Evolutionary conservation across 2,329 filamentous ascomycete genomes (phyloP), one percentile per base, ranked within the genome.

Genomic region (Colletotrichum incanum): DNA sequence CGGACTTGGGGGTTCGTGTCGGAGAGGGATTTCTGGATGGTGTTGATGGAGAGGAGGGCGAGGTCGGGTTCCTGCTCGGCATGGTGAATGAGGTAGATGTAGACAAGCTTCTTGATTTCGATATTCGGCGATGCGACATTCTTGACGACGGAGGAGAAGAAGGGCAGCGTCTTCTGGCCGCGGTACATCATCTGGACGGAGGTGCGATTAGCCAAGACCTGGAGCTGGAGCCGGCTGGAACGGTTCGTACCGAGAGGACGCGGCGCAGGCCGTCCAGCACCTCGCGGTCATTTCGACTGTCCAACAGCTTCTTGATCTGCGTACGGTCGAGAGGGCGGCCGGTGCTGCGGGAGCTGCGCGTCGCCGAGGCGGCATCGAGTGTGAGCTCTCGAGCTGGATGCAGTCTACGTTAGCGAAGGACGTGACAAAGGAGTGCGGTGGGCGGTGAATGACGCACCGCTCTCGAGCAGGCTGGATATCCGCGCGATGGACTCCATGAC

Each of bases 91-190:
- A 99, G 91, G 84, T 98, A 99, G 80, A 98, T 97, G 86, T 99
- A 99, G 74, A 99, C 96, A 67, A 99, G 91, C 83, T 98, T 98
- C 84, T 98, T 97, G 82, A 98, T 95, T 79, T 97, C 95, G 77
- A 98, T 89, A 78, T 95, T 98, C 18, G 95, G 93, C 47, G 94
- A 98, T 37, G 96, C 96, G 72, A 98, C 94, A 77, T 98, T 99
- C 86, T 99, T 99, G 81, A 99, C 94, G 67, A 99, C 93, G 31
- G 95, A 93, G n/a, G 96, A 97, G 87, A 99, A 99, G 87, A 96
- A 97, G 28, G 94, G 92, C 2, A 97, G 88, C 70, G 95, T 98
- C 76, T 94, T 93, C 81, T 97, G 94, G 77, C 93, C 91, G 76
- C 92, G 91, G 84, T 98, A 98, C 91, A 98, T 97, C 93, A 98